Evolutionary conservation across 2,329 filamentous ascomycete species (phyloP).

Genomic region (Talaromyces sp.): DNA sequence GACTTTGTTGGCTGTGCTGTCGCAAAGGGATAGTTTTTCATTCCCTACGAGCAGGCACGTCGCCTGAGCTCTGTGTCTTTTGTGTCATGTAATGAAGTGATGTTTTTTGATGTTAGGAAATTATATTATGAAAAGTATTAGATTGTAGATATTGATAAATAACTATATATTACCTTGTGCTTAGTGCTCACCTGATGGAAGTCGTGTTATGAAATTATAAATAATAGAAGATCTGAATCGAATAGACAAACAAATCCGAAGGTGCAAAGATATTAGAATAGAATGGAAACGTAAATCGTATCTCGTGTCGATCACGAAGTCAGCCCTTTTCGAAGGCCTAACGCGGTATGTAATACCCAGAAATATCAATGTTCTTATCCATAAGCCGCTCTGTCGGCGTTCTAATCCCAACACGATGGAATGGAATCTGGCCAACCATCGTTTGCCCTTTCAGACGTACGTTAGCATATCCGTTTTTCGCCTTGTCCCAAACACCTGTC

Average conservation of each 20-base stretch:
- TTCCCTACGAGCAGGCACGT: slow-evolving; percentile 15
- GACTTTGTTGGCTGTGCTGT: slow-evolving; percentile 13
- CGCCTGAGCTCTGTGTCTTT: background rate
- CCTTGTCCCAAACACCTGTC: slow-evolving; percentile 41
- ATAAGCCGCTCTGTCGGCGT: slow-evolving; percentile 42
- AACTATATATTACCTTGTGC: background rate
- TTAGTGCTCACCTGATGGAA: background rate
- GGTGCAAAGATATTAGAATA: background rate
- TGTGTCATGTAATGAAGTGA: background rate
- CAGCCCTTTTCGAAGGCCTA: background rate
- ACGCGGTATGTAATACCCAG: slow-evolving; percentile 38
- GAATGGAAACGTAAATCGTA: background rate
- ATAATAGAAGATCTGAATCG: background rate
- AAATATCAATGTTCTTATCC: slow-evolving; percentile 42
- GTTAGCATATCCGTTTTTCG: slow-evolving; percentile 48
- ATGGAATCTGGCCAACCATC: slow-evolving; percentile 56
- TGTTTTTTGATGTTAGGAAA: background rate
- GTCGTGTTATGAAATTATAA: background rate
- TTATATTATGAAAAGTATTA: background rate
- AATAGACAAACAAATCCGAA: background rate
- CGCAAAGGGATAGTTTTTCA: slow-evolving; percentile 16
- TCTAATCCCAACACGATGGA: slow-evolving; percentile 59
- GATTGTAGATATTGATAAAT: background rate
- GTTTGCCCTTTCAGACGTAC: slow-evolving; percentile 52
- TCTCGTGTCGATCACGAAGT: background rate